Base-by-base conservation (phyloP, 257 asterid genomes). In the Solanum pimpinellifolium region DNA sequence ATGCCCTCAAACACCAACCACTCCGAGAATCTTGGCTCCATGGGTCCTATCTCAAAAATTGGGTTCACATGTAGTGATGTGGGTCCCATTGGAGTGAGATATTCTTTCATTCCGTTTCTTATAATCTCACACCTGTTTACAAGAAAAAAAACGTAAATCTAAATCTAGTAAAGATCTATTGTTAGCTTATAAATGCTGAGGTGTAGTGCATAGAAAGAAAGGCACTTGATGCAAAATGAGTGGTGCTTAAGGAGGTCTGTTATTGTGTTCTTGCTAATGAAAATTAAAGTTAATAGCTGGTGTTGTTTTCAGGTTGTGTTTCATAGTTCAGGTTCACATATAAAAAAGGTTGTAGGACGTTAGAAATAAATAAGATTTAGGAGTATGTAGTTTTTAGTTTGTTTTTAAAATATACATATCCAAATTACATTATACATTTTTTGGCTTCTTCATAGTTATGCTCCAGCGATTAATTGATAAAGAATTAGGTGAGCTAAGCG, bases 21-120 rank as follows among this genome's bases (percentile, higher is more conserved):
- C 76, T 97, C 99, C 1, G 98, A 95, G 94, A 96, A 97, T 83
- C 98, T 93, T 18, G 98, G 99, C 91, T 97, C 99, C 2, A 96
- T 90, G 0, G 97, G 99, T 0, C 99, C 99, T 89, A 93, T 95
- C 95, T 97, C 98, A 85, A 97, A 97, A 77, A 97, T 95, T 10
- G 98, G 99, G 90, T 97, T 97, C 16, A 97, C 99, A 74, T 97
- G 96, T 39, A 95, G 87, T 3, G 92, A 92, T 76, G 98, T 94
- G 8, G 99, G 99, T 23, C 99, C 99, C 99, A 97, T 96, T 11
- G 99, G 99, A 75, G 99, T 96, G n/a, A 97, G 94, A 92, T 97
- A 97, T 86, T 92, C 96, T 44, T 90, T 94, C 99, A 97, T 96
- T 21, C 99, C 99, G 82, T 89, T 95, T 91, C 98, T 89, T 86